Evolutionary conservation across 2,329 filamentous ascomycete genomes (phyloP).

Genomic region (Xylaria sp.): DNA sequence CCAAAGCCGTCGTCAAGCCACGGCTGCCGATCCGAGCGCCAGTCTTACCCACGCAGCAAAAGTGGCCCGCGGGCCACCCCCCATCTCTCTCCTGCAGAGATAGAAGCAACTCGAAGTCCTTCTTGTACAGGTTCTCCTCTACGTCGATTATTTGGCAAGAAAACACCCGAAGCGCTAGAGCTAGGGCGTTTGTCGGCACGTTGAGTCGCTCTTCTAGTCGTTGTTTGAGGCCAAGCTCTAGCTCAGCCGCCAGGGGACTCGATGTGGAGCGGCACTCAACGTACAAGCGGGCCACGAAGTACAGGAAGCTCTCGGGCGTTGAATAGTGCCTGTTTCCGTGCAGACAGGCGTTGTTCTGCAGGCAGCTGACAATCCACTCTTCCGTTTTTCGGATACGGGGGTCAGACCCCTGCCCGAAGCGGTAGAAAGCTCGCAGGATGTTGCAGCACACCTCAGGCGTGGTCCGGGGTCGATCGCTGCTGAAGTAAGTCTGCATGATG

Average conservation of each 20-base stretch:
- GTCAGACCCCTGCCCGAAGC: slow-evolving; percentile 36
- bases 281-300: slow-evolving; percentile 37
- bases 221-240: slow-evolving; percentile 14
- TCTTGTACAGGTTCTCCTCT: background rate
- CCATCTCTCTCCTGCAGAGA: too few relatives aligned
- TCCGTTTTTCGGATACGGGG: slow-evolving; percentile 35
- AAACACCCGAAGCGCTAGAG: background rate
- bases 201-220: slow-evolving; percentile 1
- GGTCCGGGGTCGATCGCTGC: slow-evolving; percentile 36
- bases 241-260: slow-evolving; percentile 1
- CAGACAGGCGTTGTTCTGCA: slow-evolving; percentile 37
- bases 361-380: slow-evolving; percentile 37
- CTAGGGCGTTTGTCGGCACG: slow-evolving; percentile 4
- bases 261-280: slow-evolving; percentile 18
- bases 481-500: slow-evolving; percentile 41
- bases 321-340: too few relatives aligned
- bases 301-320: slow-evolving; percentile 42
- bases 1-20: too few relatives aligned
- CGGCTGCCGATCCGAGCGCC: too few relatives aligned
- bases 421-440: slow-evolving; percentile 40
- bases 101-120: too few relatives aligned
- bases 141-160: slow-evolving; percentile 11
- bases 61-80: too few relatives aligned
- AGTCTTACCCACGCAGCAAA: too few relatives aligned
- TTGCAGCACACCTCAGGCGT: slow-evolving; percentile 43